phyloP scores from a whole-genome alignment of 83 land plant species.

The Larix sibirica region DNA sequence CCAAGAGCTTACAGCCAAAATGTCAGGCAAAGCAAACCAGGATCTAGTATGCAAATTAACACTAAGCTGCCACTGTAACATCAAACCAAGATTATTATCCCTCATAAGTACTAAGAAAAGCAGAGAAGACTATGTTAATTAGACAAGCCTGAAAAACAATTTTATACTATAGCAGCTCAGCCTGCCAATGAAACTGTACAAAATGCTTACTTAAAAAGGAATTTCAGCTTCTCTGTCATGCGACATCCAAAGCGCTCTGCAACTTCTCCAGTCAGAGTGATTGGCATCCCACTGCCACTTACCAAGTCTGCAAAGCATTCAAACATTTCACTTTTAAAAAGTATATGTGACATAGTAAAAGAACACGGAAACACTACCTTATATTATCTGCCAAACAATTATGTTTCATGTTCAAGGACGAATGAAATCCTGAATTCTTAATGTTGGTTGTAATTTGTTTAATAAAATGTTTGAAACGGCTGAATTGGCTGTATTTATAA shows the following conservation, averaged over 20 bases:
- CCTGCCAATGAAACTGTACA: neutral
- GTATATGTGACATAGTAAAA: neutral
- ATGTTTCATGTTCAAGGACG: neutral
- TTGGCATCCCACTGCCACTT: constrained; percentile 4
- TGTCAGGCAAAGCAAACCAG: no score
- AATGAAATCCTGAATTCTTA: neutral
- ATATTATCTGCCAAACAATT: neutral
- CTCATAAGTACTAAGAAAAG: neutral
- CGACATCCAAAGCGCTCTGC: constrained; percentile 79
- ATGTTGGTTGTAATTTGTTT: neutral
- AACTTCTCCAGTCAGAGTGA: constrained; percentile 49
- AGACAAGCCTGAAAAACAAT: neutral
- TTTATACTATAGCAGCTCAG: neutral
- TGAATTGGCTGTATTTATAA: neutral
- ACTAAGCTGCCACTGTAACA: no score
- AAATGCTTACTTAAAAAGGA: constrained; percentile 72
- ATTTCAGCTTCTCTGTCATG: constrained; percentile 70
- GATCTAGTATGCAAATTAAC: no score
- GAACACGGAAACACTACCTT: neutral
- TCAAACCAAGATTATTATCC: neutral
- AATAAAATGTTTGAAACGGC: neutral
- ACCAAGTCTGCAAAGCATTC: neutral
- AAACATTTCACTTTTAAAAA: neutral
- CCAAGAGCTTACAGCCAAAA: no score
- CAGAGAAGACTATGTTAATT: neutral